These are phyloP conservation scores for Backusella mclennaniae DNA, from an alignment of 192 early-diverging fungal species.

Conservation along the genomic window DNA sequence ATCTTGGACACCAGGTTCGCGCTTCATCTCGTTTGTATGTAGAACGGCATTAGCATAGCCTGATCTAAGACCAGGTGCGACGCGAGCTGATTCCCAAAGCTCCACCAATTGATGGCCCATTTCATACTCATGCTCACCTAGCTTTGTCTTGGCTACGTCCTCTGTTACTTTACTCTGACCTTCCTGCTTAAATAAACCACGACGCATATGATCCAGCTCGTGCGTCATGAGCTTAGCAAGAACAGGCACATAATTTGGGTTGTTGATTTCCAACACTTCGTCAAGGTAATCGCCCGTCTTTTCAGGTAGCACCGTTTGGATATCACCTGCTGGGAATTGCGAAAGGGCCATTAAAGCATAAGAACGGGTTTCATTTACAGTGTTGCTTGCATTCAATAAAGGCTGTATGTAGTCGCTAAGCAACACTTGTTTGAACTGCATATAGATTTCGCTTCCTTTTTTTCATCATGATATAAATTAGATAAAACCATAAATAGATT, in stretches of 20 bases:
- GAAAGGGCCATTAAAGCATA: constrained; percentile 41
- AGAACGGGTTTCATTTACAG: constrained; percentile 23
- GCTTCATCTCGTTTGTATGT: constrained; percentile 1
- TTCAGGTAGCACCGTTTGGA: constrained; percentile 35
- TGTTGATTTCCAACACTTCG: not conserved
- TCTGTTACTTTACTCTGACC: not conserved
- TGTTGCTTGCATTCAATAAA: constrained; percentile 29
- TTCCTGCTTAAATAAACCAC: constrained; percentile 48
- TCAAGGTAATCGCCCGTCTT: constrained; percentile 34
- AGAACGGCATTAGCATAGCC: constrained; percentile 46
- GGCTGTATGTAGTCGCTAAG: constrained; percentile 38
- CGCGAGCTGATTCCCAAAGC: constrained; percentile 46
- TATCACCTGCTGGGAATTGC: constrained; percentile 42
- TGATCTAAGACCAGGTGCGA: constrained; percentile 50
- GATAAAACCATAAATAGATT: not conserved
- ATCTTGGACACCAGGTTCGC: constrained; percentile 9
- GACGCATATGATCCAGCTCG: constrained; percentile 51
- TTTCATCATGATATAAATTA: not conserved
- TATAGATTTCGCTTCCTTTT: constrained; percentile 33
- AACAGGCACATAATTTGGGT: constrained; percentile 34
- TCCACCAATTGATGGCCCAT: constrained; percentile 28
- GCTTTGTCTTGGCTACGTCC: not conserved
- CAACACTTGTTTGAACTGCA: constrained; percentile 43
- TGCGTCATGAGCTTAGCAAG: constrained; percentile 47
- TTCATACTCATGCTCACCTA: not conserved